A percentile compares a stretch with the other conserved stretches of the same genome.
Evolutionary conservation across 2,329 filamentous ascomycete species (phyloP).

Genomic region (Botrytis squamosa): DNA sequence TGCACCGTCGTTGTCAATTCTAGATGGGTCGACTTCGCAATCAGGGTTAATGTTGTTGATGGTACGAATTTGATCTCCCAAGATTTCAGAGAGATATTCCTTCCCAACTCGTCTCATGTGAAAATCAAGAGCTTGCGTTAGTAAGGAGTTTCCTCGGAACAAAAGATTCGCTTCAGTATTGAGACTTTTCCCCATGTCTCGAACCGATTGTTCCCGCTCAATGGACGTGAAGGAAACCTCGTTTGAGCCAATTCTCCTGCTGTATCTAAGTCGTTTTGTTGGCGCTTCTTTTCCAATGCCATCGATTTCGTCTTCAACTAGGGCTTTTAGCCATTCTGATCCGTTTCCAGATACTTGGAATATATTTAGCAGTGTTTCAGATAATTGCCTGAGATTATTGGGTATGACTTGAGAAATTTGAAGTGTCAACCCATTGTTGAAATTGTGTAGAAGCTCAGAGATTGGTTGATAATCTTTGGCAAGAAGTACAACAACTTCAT

Average conservation of each 20-base stretch:
- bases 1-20: conserved; percentile 65
- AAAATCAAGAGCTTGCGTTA: conserved; percentile 90
- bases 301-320: conserved; percentile 97
- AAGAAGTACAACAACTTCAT: conserved; percentile 87
- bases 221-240: conserved; percentile 59
- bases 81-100: conserved; percentile 84
- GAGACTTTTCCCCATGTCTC: conserved; percentile 75
- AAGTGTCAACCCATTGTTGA: conserved; percentile 77
- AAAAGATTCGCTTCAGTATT: conserved; percentile 89
- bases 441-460: conserved; percentile 79
- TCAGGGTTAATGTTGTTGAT: conserved; percentile 90
- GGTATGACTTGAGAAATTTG: conserved; percentile 80
- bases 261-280: conserved; percentile 71
- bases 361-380: conserved; percentile 87
- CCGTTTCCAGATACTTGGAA: conserved; percentile 88
- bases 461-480: conserved; percentile 81
- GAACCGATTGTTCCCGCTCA: conserved; percentile 69
- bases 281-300: conserved; percentile 81
- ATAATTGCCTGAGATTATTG: conserved; percentile 72
- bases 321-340: conserved; percentile 84
- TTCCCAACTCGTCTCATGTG: conserved; percentile 94
- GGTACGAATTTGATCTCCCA: conserved; percentile 81
- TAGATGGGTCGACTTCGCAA: conserved; percentile 92
- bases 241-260: conserved; percentile 66
- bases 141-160: conserved; percentile 89